Percentiles rank a stretch among this genome's conserved stretches.
Evolutionary conservation across 1,284 basidiomycete species (phyloP).

Genomic region (Tilletia caries): DNA sequence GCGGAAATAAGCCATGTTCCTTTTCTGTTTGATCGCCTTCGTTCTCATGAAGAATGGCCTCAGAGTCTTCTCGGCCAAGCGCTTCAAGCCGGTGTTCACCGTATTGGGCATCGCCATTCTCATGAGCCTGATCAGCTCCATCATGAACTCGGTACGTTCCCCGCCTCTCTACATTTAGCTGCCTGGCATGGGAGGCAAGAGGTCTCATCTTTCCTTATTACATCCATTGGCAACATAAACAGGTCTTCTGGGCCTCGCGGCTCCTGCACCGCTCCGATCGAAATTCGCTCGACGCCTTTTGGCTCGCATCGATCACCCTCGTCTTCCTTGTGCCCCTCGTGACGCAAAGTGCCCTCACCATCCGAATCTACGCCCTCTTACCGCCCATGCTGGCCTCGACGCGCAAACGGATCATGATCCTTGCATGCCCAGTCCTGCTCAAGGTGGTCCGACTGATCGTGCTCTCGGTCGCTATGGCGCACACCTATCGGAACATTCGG

Average conservation of each 20-base stretch:
- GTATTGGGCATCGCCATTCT: constrained; percentile 7
- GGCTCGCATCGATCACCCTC: constrained; percentile 6
- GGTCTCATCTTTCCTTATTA: no score
- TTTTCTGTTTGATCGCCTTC: constrained; percentile 4
- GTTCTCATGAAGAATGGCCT: constrained; percentile 12
- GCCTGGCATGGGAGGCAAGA: neutral
- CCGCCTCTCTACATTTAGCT: neutral
- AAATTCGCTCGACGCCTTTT: neutral
- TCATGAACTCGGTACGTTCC: constrained; percentile 11
- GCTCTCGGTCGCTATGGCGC: constrained; percentile 1
- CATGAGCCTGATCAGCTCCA: constrained; percentile 3
- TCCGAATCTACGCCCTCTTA: constrained; percentile 4
- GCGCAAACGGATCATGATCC: neutral
- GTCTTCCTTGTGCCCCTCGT: constrained; percentile 5
- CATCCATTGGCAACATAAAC: neutral
- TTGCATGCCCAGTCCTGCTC: neutral
- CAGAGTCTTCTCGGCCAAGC: neutral
- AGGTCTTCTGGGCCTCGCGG: constrained; percentile 9
- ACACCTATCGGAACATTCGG: neutral
- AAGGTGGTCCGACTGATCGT: constrained; percentile 7
- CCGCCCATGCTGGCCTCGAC: constrained; percentile 11
- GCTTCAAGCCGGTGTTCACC: neutral
- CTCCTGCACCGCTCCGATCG: neutral
- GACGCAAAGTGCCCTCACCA: constrained; percentile 6
- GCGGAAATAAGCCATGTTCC: neutral